These are phyloP conservation scores for Quercus rubra DNA, from an alignment of 306 rosid species.

Conservation along the genomic window DNA sequence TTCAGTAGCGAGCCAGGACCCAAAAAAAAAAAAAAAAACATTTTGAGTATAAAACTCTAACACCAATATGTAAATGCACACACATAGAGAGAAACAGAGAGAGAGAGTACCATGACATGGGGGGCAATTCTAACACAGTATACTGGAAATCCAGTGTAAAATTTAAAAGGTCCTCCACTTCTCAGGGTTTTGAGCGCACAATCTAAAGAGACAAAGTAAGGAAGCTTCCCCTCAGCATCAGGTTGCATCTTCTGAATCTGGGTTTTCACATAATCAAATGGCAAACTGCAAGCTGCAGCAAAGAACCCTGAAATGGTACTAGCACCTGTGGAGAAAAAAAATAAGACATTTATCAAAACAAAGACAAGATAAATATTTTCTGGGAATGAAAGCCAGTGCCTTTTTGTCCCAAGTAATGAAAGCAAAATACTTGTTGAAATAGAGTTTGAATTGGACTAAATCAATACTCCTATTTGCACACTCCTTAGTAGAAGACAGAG, in stretches of 20 bases:
- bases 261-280: slow-evolving; percentile 93
- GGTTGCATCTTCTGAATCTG: slow-evolving; percentile 99
- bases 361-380: background rate
- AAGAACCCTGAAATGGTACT: slow-evolving; percentile 91
- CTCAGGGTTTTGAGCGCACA: slow-evolving; percentile 77
- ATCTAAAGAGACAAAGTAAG: slow-evolving; percentile 83
- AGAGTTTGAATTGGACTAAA: background rate
- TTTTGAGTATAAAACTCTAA: no score
- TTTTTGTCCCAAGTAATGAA: no score
- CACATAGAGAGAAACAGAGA: background rate
- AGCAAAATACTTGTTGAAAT: background rate
- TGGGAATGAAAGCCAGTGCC: background rate
- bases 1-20: background rate
- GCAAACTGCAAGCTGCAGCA: slow-evolving; percentile 95
- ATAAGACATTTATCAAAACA: background rate
- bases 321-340: slow-evolving; percentile 51
- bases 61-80: background rate
- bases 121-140: slow-evolving; percentile 92
- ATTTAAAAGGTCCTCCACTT: slow-evolving; percentile 78
- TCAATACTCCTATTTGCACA: background rate
- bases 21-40: background rate
- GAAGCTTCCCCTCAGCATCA: slow-evolving; percentile 83
- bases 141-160: slow-evolving; percentile 92
- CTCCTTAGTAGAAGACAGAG: background rate
- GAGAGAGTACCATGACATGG: slow-evolving; percentile 78